A percentile compares a stretch with the other conserved stretches of the same genome.
phyloP scores from a whole-genome alignment of 805 yeast species.

The Candida boleticola region DNA sequence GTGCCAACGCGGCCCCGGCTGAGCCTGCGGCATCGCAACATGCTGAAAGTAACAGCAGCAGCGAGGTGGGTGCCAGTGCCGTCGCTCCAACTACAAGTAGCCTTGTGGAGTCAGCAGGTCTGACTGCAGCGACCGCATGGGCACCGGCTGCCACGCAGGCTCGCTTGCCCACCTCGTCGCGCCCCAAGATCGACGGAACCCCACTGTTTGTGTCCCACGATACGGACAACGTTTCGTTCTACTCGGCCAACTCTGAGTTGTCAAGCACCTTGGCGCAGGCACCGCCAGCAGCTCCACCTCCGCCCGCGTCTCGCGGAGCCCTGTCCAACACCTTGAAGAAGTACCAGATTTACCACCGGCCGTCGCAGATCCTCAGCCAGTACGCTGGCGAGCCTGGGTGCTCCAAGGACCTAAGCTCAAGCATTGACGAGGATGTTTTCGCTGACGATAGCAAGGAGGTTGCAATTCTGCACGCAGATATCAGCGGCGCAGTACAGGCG shows the following conservation, averaged over 20 bases:
- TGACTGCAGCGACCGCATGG: background rate
- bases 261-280: too few relatives aligned
- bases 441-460: background rate
- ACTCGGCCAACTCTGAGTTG: conserved; percentile 11
- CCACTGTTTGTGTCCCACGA: conserved; percentile 1
- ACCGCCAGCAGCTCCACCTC: background rate
- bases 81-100: background rate
- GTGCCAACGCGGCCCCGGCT: too few relatives aligned
- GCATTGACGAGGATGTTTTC: conserved; percentile 15
- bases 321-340: conserved; percentile 4
- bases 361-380: conserved; percentile 25
- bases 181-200: too few relatives aligned
- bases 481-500: background rate
- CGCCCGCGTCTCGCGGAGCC: conserved; percentile 4
- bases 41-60: background rate
- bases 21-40: conserved; percentile 1
- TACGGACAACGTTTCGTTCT: conserved; percentile 11
- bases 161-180: background rate
- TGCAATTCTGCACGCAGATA: background rate
- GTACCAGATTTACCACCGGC: conserved; percentile 12
- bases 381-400: conserved; percentile 4
- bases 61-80: background rate
- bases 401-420: conserved; percentile 14
- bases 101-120: background rate
- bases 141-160: background rate